Conservation (phyloP, 1,284 basidiomycete genomes). For the Phylloboletellus chloephorus region DNA sequence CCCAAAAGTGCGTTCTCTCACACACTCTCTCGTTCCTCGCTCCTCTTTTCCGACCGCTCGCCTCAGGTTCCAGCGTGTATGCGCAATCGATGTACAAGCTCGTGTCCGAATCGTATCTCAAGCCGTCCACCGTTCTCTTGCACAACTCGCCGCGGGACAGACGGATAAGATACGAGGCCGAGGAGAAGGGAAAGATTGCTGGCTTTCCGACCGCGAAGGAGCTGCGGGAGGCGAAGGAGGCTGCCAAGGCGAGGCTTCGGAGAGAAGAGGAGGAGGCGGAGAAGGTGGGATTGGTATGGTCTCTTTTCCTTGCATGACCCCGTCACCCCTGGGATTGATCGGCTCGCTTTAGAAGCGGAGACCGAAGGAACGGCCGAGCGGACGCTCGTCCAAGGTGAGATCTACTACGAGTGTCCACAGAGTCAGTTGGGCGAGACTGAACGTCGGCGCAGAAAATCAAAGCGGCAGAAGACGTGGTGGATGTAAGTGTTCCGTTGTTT, state of each 20-base stretch:
- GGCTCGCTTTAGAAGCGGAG: conserved; percentile 51
- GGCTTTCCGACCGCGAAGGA: conserved; percentile 75
- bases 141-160: conserved; percentile 74
- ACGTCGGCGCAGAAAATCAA: conserved; percentile 44
- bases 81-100: conserved; percentile 59
- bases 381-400: conserved; percentile 49
- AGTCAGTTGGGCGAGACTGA: conserved; percentile 2
- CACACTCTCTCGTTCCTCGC: neutral
- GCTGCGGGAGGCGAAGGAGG: conserved; percentile 61
- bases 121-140: conserved; percentile 65
- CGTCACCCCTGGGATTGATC: conserved; percentile 6
- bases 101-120: conserved; percentile 60
- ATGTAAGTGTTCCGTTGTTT: conserved; percentile 43
- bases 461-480: conserved; percentile 53
- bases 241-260: conserved; percentile 55
- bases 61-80: conserved; percentile 50
- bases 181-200: conserved; percentile 65
- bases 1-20: conserved; percentile 51
- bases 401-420: neutral
- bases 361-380: conserved; percentile 43
- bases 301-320: neutral
- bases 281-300: conserved; percentile 62
- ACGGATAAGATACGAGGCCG: conserved; percentile 65
- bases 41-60: neutral
- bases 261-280: conserved; percentile 69